These are phyloP conservation scores for Suhomyces choctaworum DNA, from an alignment of 1,139 yeast species.

Conservation along the genomic window DNA sequence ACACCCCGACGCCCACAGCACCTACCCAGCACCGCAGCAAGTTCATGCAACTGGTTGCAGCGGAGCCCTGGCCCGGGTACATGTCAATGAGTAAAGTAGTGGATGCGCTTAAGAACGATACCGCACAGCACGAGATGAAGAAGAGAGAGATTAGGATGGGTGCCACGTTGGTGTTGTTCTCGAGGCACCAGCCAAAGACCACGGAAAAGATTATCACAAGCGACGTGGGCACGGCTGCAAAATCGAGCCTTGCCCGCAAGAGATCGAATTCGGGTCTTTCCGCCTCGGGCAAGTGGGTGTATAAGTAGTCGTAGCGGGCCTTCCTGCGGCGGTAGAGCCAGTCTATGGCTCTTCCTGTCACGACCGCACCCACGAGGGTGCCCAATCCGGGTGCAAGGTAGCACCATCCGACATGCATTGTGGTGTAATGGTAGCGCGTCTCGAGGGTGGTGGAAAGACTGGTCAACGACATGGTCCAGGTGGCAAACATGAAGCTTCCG, in stretches of 20 bases:
- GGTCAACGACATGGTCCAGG: conserved; percentile 72
- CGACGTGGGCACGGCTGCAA: conserved; percentile 27
- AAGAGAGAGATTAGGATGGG: conserved; percentile 59
- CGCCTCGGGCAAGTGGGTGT: conserved; percentile 39
- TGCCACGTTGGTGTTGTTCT: conserved; percentile 48
- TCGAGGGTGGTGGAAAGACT: conserved; percentile 58
- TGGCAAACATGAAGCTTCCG: conserved; percentile 59
- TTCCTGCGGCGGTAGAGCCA: conserved; percentile 37
- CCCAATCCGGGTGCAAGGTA: conserved; percentile 63
- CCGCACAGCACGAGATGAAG: conserved; percentile 48
- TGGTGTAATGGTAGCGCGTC: conserved; percentile 47
- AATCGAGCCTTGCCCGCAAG: conserved; percentile 29
- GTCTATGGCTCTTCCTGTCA: conserved; percentile 50
- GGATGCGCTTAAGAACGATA: conserved; percentile 25
- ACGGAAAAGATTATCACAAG: conserved; percentile 41
- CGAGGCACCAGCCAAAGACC: conserved; percentile 72
- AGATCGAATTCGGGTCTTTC: conserved; percentile 26
- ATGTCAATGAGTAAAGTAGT: conserved; percentile 34
- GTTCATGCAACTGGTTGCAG: conserved; percentile 34
- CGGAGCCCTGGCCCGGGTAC: conserved; percentile 31
- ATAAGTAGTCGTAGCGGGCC: conserved; percentile 42
- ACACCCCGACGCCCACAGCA: conserved; percentile 25
- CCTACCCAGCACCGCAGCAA: conserved; percentile 28
- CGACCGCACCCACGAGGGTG: conserved; percentile 51
- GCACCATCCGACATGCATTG: conserved; percentile 61